A percentile compares a stretch with the other conserved stretches of the same genome.
Conservation (phyloP, 768 basidiomycete genomes). For the Epithele typhae region DNA sequence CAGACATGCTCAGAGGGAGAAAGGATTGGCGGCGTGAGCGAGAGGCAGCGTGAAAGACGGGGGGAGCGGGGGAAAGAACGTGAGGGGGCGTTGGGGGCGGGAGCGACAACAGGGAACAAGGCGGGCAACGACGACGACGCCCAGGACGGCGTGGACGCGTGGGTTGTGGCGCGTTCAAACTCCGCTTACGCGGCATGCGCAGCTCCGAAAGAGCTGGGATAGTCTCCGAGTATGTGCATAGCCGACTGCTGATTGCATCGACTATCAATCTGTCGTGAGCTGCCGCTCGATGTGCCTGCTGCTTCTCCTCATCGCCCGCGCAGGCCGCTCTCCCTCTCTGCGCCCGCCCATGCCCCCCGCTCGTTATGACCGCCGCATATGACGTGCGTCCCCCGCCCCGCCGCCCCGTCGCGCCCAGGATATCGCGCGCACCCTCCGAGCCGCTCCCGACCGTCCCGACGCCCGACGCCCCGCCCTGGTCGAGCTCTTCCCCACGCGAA, state of each 20-base stretch:
- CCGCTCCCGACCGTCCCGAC: not conserved
- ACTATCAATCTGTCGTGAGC: too few species aligned
- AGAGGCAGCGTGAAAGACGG: conserved; percentile 7
- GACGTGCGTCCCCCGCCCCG: not conserved
- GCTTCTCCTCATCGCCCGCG: conserved; percentile 1
- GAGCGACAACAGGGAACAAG: conserved; percentile 12
- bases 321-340: not conserved
- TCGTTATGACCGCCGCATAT: conserved; percentile 1
- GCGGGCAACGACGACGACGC: conserved; percentile 19
- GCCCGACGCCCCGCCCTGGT: too few species aligned
- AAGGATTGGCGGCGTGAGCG: conserved; percentile 11
- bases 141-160: conserved; percentile 13
- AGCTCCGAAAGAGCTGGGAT: not conserved
- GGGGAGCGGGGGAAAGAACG: conserved; percentile 11
- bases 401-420: not conserved
- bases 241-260: too few species aligned
- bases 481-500: not conserved
- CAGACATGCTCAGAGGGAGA: conserved; percentile 22
- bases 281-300: too few species aligned
- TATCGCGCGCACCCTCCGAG: conserved; percentile 10
- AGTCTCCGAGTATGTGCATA: too few species aligned
- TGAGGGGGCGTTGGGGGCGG: conserved; percentile 16
- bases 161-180: not conserved
- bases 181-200: conserved; percentile 4
- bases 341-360: not conserved